Conservation (phyloP, 805 yeast genomes). For the Saturnispora serradocipensis region DNA sequence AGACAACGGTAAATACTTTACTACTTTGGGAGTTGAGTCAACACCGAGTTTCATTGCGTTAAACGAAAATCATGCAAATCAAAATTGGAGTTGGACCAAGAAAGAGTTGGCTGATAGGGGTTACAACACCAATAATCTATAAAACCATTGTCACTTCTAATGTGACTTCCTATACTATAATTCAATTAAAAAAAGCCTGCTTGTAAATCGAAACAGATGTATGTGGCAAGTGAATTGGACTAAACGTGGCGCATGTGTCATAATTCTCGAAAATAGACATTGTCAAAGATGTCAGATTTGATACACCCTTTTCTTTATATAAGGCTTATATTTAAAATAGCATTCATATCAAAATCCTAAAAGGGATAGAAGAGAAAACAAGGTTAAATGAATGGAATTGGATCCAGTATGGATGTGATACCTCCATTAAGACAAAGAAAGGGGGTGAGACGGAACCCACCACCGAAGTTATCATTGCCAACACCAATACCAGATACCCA, state of each 20-base stretch:
- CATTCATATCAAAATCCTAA: not conserved
- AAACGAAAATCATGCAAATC: slow-evolving; percentile 50
- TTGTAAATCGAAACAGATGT: not conserved
- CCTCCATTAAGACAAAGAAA: slow-evolving; percentile 2
- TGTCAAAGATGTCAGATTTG: not conserved
- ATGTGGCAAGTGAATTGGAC: not conserved
- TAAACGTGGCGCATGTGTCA: not conserved
- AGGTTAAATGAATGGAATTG: not conserved
- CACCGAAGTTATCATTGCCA: not conserved
- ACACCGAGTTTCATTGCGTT: slow-evolving; percentile 51
- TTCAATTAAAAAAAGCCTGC: not conserved
- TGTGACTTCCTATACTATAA: not conserved
- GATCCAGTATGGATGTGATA: not conserved
- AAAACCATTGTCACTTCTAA: not conserved
- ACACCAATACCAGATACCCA: not conserved
- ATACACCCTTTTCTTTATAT: not conserved
- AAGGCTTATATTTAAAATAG: not conserved
- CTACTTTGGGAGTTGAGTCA: slow-evolving; percentile 48
- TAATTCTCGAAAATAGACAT: not conserved
- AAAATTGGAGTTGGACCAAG: slow-evolving; percentile 76
- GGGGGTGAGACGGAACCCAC: not conserved
- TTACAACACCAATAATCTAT: slow-evolving; percentile 15
- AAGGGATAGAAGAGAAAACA: not conserved
- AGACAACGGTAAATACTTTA: slow-evolving; percentile 64
- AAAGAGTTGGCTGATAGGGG: slow-evolving; percentile 50